These are phyloP conservation scores for Globisporangium canariense DNA, from an alignment of 352 stramenopile species.

Conservation along the genomic window DNA sequence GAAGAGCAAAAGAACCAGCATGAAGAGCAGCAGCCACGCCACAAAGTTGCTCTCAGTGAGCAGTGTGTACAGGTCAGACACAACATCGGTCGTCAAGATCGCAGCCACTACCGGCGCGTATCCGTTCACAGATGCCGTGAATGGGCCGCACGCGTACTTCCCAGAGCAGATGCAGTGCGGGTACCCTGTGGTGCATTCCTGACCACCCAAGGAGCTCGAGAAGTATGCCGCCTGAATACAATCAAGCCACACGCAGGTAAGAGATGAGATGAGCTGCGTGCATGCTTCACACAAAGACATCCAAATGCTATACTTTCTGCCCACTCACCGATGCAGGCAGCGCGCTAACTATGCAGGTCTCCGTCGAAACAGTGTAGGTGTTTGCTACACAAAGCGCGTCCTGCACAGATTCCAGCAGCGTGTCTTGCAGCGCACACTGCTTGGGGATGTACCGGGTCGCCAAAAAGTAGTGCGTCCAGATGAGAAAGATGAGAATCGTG, in stretches of 20 bases:
- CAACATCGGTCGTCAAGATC: constrained; percentile 25
- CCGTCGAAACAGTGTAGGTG: constrained; percentile 28
- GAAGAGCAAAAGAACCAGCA: constrained; percentile 34
- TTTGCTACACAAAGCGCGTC: constrained; percentile 26
- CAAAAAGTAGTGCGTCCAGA: constrained; percentile 62
- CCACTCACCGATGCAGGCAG: constrained; percentile 31
- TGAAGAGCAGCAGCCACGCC: constrained; percentile 34
- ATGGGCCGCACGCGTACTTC: constrained; percentile 58
- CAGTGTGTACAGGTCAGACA: constrained; percentile 32
- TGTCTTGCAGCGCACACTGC: constrained; percentile 52
- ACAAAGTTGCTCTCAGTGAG: constrained; percentile 37
- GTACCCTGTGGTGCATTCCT: constrained; percentile 44
- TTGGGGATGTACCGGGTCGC: constrained; percentile 49
- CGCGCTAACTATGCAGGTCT: constrained; percentile 31
- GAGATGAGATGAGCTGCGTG: not conserved
- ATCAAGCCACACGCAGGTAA: not conserved
- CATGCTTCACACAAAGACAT: no score
- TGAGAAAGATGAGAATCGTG: constrained; percentile 59
- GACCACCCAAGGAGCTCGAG: constrained; percentile 3
- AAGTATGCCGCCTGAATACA: constrained; percentile 45
- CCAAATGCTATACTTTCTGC: not conserved
- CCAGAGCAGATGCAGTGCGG: constrained; percentile 49
- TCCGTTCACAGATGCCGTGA: constrained; percentile 33
- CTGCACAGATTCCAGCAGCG: constrained; percentile 10
- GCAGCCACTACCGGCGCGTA: constrained; percentile 37